Evolutionary conservation across 768 basidiomycete species (phyloP).

Genomic region (Pleurotus pulmonarius): DNA sequence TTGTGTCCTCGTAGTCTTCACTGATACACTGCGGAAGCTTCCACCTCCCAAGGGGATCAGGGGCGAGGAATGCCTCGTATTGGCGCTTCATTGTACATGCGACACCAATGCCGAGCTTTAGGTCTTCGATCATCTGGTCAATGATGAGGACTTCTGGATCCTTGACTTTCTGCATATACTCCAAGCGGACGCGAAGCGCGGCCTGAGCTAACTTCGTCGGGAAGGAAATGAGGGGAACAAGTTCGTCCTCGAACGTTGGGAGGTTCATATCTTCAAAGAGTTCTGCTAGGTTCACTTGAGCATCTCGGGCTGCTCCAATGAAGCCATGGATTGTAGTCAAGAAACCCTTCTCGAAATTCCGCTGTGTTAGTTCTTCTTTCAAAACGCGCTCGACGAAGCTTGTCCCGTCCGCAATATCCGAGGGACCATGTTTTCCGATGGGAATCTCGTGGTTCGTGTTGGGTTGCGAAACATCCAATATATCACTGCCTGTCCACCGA

Average conservation of each 20-base stretch:
- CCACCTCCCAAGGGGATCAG: constrained; percentile 88
- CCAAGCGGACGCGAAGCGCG: constrained; percentile 82
- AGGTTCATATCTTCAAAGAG: constrained; percentile 86
- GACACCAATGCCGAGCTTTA: constrained; percentile 85
- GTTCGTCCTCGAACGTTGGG: constrained; percentile 84
- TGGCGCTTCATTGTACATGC: constrained; percentile 95
- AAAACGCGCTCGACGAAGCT: constrained; percentile 92
- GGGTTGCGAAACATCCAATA: constrained; percentile 82
- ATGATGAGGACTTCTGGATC: constrained; percentile 89
- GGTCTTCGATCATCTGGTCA: constrained; percentile 90
- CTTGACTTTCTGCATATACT: constrained; percentile 82
- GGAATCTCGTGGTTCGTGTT: constrained; percentile 62
- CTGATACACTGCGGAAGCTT: constrained; percentile 83
- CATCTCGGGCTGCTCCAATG: constrained; percentile 80
- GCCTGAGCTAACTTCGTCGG: constrained; percentile 94
- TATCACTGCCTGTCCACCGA: constrained; percentile 92
- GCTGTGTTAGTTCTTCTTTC: constrained; percentile 95
- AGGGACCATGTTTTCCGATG: constrained; percentile 29
- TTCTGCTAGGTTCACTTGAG: constrained; percentile 75
- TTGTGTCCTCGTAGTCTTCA: constrained; percentile 85
- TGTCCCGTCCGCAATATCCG: constrained; percentile 60
- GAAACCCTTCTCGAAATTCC: constrained; percentile 89
- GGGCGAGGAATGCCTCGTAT: constrained; percentile 86
- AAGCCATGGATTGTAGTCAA: constrained; percentile 84
- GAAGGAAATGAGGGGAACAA: constrained; percentile 92